Base-by-base conservation (phyloP, 257 asterid genomes). In the Euphrasia confusa region DNA sequence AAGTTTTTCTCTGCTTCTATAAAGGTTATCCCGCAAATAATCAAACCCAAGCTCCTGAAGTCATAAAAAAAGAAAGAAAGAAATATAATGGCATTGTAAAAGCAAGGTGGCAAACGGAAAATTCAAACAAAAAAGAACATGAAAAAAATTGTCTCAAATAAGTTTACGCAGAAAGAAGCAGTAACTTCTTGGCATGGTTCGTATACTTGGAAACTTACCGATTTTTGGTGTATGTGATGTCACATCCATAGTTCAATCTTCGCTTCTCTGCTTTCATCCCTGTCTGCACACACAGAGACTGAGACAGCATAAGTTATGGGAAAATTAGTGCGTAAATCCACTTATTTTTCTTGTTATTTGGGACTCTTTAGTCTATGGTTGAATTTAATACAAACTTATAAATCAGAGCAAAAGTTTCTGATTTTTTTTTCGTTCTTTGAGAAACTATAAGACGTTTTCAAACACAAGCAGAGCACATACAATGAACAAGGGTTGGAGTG, bases 21-120 rank as follows among this genome's bases (percentile, higher is more conserved):
- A 80, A 61, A 93, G 84, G 75, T 93, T 89, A 75, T 93, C 99
- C 70, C 99, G 93, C 62, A 92, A 74, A 77, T 92, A 93, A 77
- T 93, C 99, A 71, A 93, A 93, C 69, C 97, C 97, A 72, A 93
- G 97, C 72, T 93, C 99, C 99, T 92, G 78, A 18, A 47, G 63
- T 58, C 74, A 75, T 37, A 69, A 63, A 58, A 45, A 45, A n/a
- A 13, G 68, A 64, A 53, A 17, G 21, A 44, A 58, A 64, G 62
- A 33, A 48, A 66, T 37, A 7, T 56, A 30, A 63, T 70, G 54
- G 56, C 48, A 47, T 53, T 17, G 61, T 55, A 32, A 58, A 63
- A 69, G 42, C 63, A 15, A 64, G 64, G 57, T 65, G 30, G 27
- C 18, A 30, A 62, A 61, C 65, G 10, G 49, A 45, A 60, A 61